A percentile compares a stretch with the other conserved stretches of the same genome.
Conservation (phyloP, 495 filamentous ascomycete species). For the Choiromyces venosus region DNA sequence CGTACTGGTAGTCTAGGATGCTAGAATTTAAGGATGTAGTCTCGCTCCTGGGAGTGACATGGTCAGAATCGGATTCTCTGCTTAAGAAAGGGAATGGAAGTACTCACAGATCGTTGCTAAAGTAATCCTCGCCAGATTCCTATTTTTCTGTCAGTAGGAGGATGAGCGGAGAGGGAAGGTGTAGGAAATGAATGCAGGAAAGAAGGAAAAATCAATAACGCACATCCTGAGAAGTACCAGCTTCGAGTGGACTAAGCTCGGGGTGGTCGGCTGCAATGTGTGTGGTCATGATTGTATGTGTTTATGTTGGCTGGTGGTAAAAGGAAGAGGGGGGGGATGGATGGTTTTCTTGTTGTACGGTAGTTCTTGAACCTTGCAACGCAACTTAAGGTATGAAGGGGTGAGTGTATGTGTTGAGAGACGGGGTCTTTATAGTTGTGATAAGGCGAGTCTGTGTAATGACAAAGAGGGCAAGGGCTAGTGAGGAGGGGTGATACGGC, state of each 20-base stretch:
- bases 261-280: background rate
- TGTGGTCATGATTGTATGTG: background rate
- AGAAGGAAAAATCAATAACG: background rate
- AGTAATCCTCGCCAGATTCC: constrained; percentile 17
- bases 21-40: constrained; percentile 31
- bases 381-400: background rate
- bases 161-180: background rate
- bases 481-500: background rate
- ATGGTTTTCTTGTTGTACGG: background rate
- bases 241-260: background rate
- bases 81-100: background rate
- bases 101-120: constrained; percentile 23
- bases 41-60: constrained; percentile 9
- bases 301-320: background rate
- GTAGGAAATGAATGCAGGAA: background rate
- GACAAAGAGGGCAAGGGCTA: background rate
- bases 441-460: background rate
- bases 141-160: constrained; percentile 11
- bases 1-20: constrained; percentile 30
- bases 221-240: constrained; percentile 18
- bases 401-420: background rate
- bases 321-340: background rate
- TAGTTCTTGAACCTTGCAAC: background rate
- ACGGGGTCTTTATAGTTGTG: background rate
- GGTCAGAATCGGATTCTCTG: background rate